Conservation (phyloP, 2,329 filamentous ascomycete genomes). For the Arthrobotrys pseudoclavata region DNA sequence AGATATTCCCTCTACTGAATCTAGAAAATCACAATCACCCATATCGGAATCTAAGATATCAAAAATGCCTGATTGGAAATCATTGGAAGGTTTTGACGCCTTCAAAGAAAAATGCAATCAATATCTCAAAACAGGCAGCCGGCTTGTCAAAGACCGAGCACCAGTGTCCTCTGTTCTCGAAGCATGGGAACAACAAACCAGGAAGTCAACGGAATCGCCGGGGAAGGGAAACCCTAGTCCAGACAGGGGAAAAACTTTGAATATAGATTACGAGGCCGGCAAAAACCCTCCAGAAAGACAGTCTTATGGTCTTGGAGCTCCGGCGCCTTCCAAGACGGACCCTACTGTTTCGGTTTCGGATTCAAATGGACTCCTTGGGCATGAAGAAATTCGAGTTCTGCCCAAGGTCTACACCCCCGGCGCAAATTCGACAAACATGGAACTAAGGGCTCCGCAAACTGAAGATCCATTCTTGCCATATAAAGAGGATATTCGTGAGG, state of each 20-base stretch:
- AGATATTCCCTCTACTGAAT: background rate
- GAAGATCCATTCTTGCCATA: background rate
- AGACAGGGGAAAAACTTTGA: background rate
- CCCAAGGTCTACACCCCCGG: background rate
- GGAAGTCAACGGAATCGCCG: background rate
- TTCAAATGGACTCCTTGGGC: background rate
- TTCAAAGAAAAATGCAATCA: conserved; percentile 3
- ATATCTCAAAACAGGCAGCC: background rate
- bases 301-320: background rate
- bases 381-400: background rate
- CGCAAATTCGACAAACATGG: background rate
- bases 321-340: background rate
- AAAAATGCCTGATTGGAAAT: background rate
- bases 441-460: background rate
- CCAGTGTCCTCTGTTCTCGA: conserved; percentile 1
- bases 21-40: background rate
- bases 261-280: background rate
- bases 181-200: background rate
- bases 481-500: background rate
- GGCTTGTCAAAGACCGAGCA: background rate
- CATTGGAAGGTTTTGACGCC: background rate
- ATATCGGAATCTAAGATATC: background rate
- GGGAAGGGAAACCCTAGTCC: background rate
- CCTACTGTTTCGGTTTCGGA: background rate
- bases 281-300: background rate